phyloP scores from a whole-genome alignment of 1,284 basidiomycete genomes.

The Mycena sp. region DNA sequence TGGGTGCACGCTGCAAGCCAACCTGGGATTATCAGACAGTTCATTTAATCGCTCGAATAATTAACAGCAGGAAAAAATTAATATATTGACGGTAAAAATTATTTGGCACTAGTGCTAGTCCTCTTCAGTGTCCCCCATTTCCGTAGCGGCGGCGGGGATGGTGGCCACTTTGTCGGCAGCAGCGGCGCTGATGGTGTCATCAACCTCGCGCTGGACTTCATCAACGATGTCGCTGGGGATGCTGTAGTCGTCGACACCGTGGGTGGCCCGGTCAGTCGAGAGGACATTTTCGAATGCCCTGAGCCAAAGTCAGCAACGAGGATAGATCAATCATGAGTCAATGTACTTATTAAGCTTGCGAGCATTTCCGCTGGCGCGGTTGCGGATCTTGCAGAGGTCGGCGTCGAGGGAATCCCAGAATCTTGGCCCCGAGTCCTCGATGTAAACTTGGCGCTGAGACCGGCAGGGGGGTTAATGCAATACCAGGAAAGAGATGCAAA shows the following conservation, averaged over 20 bases:
- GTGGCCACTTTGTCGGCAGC: too few relatives aligned
- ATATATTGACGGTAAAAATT: too few relatives aligned
- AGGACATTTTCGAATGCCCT: constrained; percentile 8
- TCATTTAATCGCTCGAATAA: background rate
- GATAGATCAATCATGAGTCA: background rate
- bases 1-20: background rate
- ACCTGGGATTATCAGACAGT: background rate
- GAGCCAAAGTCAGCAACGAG: background rate
- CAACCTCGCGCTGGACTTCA: background rate
- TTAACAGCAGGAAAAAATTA: background rate
- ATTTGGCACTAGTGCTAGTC: too few relatives aligned
- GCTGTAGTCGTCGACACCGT: constrained; percentile 4
- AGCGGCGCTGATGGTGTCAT: background rate
- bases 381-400: constrained; percentile 1
- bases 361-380: background rate
- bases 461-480: background rate
- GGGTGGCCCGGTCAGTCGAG: background rate
- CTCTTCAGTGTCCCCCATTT: too few relatives aligned
- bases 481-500: too few relatives aligned
- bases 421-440: background rate
- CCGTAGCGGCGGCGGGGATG: too few relatives aligned
- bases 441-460: background rate
- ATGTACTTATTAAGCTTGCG: constrained; percentile 2
- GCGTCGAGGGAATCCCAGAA: background rate
- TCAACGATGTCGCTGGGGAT: background rate